Evolutionary conservation across 2,329 filamentous ascomycete genomes (phyloP).

Genomic region (Sclerotinia spermophila): DNA sequence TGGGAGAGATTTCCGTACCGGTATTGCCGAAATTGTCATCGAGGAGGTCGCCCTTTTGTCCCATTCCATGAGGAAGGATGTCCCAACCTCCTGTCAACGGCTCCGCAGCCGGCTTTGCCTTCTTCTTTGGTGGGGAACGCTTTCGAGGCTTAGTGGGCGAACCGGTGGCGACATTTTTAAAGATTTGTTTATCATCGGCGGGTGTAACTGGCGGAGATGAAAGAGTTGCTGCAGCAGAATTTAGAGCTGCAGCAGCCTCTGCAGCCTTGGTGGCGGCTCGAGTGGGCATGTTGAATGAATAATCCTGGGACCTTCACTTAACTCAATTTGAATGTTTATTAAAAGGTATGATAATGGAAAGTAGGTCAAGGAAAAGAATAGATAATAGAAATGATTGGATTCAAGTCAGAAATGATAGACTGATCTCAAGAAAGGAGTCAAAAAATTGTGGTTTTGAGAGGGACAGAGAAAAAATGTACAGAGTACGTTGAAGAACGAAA

Average conservation of each 20-base stretch:
- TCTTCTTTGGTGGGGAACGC: slow-evolving; percentile 18
- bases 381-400: not conserved
- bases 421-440: not conserved
- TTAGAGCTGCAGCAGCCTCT: not conserved
- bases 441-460: not conserved
- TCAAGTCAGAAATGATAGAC: not conserved
- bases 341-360: not conserved
- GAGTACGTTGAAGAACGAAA: not conserved
- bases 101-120: slow-evolving; percentile 14
- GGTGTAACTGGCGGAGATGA: slow-evolving; percentile 13
- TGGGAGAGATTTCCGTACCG: not conserved
- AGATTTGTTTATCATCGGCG: not conserved
- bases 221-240: not conserved
- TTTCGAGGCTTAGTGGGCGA: slow-evolving; percentile 14
- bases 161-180: slow-evolving; percentile 7
- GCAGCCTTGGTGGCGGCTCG: slow-evolving; percentile 12
- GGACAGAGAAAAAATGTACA: not conserved
- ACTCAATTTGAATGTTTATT: not conserved
- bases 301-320: not conserved
- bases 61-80: slow-evolving; percentile 56
- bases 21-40: slow-evolving; percentile 15
- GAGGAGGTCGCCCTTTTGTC: slow-evolving; percentile 32
- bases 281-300: slow-evolving; percentile 6
- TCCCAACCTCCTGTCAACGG: slow-evolving; percentile 36
- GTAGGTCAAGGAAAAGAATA: not conserved